These are phyloP conservation scores for Typha latifolia DNA, from an alignment of 176 grass and related monocot genomes.

Conservation along the genomic window DNA sequence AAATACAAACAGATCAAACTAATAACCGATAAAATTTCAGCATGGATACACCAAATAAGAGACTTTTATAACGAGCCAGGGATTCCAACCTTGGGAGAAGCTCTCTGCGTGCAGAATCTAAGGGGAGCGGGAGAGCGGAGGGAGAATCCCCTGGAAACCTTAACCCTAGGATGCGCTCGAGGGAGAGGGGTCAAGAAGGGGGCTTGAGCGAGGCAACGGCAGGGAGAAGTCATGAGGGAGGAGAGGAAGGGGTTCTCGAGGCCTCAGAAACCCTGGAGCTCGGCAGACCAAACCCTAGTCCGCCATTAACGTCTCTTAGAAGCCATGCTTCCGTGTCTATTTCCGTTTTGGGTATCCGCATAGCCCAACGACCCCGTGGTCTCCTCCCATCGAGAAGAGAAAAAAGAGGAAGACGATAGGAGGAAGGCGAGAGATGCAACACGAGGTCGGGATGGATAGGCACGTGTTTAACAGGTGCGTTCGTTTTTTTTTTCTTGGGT, in stretches of 20 bases:
- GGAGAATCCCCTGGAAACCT: constrained; percentile 3
- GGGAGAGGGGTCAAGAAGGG: constrained; percentile 12
- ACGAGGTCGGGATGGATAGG: not conserved
- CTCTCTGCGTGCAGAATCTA: not conserved
- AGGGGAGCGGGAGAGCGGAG: not conserved
- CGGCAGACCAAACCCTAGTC: not conserved
- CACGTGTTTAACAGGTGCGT: too few species aligned
- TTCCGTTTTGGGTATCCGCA: not conserved
- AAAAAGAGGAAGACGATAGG: not conserved
- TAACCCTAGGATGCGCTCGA: constrained; percentile 2
- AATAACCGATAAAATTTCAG: not conserved
- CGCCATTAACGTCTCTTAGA: not conserved
- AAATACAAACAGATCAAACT: not conserved
- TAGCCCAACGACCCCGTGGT: not conserved
- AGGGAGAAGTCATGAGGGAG: constrained; percentile 14
- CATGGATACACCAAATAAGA: not conserved
- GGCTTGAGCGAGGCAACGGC: constrained; percentile 5
- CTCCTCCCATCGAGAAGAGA: not conserved
- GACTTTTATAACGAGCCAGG: not conserved
- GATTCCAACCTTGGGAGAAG: constrained; percentile 1
- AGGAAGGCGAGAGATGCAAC: not conserved
- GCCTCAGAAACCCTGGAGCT: constrained; percentile 1
- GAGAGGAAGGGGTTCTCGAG: too few species aligned
- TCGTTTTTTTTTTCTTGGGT: too few species aligned
- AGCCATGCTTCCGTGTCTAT: not conserved